Evolutionary conservation across 345 rosid genomes (phyloP), one percentile per base, ranked within the genome.

Genomic region (Dovyalis caffra): DNA sequence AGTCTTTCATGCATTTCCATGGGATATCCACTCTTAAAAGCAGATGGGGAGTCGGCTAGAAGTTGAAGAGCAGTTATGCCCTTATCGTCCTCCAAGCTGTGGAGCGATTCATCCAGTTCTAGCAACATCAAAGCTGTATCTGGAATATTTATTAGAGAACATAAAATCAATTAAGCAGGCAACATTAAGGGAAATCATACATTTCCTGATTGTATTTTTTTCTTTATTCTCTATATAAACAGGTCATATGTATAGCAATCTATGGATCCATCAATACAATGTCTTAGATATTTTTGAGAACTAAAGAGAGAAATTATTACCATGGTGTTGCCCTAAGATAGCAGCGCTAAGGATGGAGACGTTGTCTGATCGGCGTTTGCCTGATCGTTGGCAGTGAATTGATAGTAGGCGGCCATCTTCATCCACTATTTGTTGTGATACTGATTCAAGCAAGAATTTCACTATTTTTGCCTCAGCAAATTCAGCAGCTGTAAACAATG

Each of bases 271-370:
- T n/a, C n/a, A n/a, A 28, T 28, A 6, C 2, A 20, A 26, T 4
- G 16, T 6, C 18, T 31, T 43, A 43, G 0, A 0, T 14, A 43
- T 43, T 15, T 26, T 5, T 43, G 47, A 40, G 18, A 40, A 12
- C 3, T 9, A 28, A 18, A 68, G 49, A 51, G 8, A 45, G 18
- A 0, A 43, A 43, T 43, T 43, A 5, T 43, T 28, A 80, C 79
- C 84, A 21, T 45, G 80, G 23, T 84, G 76, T 33, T 67, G 71
- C 20, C 79, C 66, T 3, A 78, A 43, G 35, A 81, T 69, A 29
- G 85, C 65, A 56, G 56, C 69, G 29, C 78, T 79, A 68, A 83
- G 84, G 65, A 83, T 71, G 45, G 72, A 43, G 16, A 76, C 56
- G 37, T 43, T 0, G 14, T 43, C 47, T 12, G 1, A n/a, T n/a